These are phyloP conservation scores for Carpinus fangiana DNA, from an alignment of 306 rosid species.

Conservation along the genomic window DNA sequence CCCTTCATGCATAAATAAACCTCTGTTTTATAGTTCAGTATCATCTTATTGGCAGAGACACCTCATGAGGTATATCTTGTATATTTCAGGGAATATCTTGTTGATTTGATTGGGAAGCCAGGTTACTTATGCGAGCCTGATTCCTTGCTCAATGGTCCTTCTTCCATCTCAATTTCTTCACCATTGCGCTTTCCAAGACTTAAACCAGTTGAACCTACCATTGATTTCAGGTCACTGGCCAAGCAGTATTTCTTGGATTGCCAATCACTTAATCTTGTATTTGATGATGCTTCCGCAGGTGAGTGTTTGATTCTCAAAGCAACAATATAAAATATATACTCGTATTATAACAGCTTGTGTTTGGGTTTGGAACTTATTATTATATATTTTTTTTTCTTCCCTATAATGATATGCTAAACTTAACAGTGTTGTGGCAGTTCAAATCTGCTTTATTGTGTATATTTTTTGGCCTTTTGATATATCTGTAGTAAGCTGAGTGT, in stretches of 20 bases:
- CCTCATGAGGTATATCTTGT: slow-evolving; percentile 31
- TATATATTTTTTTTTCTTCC: neutral
- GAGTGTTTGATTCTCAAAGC: slow-evolving; percentile 26
- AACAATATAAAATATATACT: neutral
- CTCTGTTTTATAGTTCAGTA: neutral
- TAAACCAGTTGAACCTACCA: slow-evolving; percentile 69
- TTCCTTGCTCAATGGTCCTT: slow-evolving; percentile 97
- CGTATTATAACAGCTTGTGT: neutral
- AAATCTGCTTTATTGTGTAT: neutral
- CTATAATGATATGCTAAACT: neutral
- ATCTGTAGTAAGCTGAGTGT: neutral
- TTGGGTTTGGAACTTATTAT: neutral
- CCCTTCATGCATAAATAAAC: no score
- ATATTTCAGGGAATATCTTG: slow-evolving; percentile 78
- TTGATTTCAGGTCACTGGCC: slow-evolving; percentile 92
- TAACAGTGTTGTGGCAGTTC: neutral
- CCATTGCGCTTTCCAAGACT: slow-evolving; percentile 91
- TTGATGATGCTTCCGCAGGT: slow-evolving; percentile 85
- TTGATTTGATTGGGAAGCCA: slow-evolving; percentile 89
- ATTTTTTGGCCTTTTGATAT: neutral
- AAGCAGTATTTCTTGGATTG: slow-evolving; percentile 85
- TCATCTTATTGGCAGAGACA: slow-evolving; percentile 2
- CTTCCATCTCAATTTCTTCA: slow-evolving; percentile 93
- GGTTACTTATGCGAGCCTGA: slow-evolving; percentile 86
- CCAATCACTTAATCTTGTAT: slow-evolving; percentile 78